A percentile compares a stretch with the other conserved stretches of the same genome.
Conservation (phyloP, 2,329 filamentous ascomycete species). For the Falciphora oryzae region DNA sequence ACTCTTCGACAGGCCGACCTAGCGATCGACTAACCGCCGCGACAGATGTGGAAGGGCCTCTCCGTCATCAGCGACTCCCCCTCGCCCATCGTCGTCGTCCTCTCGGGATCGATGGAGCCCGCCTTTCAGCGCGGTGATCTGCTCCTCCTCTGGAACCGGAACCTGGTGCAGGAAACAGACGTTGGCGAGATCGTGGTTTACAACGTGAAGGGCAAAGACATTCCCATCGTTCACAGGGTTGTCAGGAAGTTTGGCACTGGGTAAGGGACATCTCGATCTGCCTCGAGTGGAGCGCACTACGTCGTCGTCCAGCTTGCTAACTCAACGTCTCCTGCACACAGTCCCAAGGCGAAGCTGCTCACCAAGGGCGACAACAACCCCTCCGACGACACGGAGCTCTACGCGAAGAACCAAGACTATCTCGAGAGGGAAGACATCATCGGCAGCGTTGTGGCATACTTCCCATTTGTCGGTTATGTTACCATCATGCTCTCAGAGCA, state of each 20-base stretch:
- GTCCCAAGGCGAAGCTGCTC: constrained; percentile 63
- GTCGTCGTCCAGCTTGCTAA: neutral
- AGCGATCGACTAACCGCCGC: constrained; percentile 15
- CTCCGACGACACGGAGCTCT: constrained; percentile 80
- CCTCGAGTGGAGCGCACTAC: neutral
- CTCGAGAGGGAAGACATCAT: constrained; percentile 85
- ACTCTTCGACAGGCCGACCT: neutral
- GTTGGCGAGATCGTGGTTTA: constrained; percentile 52
- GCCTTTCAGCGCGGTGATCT: constrained; percentile 75
- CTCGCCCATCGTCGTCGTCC: constrained; percentile 76
- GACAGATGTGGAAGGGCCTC: constrained; percentile 78
- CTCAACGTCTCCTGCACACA: constrained; percentile 19
- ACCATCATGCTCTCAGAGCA: constrained; percentile 94
- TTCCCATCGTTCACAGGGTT: constrained; percentile 93
- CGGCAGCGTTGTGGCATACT: constrained; percentile 80
- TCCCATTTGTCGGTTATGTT: constrained; percentile 94
- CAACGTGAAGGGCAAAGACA: constrained; percentile 88
- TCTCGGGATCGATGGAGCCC: constrained; percentile 79
- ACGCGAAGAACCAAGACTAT: constrained; percentile 81
- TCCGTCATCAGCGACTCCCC: constrained; percentile 71
- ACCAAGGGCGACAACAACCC: constrained; percentile 98
- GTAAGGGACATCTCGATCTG: constrained; percentile 25
- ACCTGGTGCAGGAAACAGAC: constrained; percentile 47
- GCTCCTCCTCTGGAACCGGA: constrained; percentile 71
- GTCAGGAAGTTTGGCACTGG: constrained; percentile 66